Evolutionary conservation across 2,329 filamentous ascomycete species (phyloP).

Genomic region (Stagonosporopsis chrysanthemi): DNA sequence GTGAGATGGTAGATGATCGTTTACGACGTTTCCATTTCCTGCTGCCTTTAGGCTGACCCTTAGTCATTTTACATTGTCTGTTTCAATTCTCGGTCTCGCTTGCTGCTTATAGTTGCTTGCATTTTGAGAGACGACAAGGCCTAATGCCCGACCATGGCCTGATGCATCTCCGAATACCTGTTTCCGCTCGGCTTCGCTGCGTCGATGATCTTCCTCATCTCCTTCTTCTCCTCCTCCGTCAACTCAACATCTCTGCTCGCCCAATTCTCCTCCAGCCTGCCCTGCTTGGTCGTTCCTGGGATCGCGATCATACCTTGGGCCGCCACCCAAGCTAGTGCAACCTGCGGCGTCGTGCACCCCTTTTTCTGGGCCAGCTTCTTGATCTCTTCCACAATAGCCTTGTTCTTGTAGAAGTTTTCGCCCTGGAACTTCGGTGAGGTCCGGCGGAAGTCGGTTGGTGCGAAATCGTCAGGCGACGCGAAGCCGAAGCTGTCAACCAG

Average conservation of each 20-base stretch:
- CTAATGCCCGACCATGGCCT: constrained; percentile 29
- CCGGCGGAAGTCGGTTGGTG: constrained; percentile 42
- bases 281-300: constrained; percentile 51
- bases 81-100: background rate
- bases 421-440: constrained; percentile 51
- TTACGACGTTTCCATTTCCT: no score
- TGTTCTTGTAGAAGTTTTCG: constrained; percentile 46
- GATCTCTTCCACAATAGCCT: constrained; percentile 37
- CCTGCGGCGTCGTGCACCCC: constrained; percentile 62
- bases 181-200: constrained; percentile 52
- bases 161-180: constrained; percentile 45
- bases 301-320: constrained; percentile 61
- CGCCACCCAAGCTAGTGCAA: constrained; percentile 54
- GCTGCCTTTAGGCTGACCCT: no score
- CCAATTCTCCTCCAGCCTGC: constrained; percentile 33
- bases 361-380: constrained; percentile 51
- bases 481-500: constrained; percentile 32
- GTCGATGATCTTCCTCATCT: constrained; percentile 31
- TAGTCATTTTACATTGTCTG: background rate
- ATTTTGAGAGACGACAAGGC: background rate
- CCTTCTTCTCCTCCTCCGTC: constrained; percentile 30
- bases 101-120: background rate
- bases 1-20: no score
- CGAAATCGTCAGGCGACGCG: constrained; percentile 55
- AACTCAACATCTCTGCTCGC: constrained; percentile 29